Evolutionary conservation across 441 rosid genomes (phyloP).

Genomic region (Brassica hybrid): DNA sequence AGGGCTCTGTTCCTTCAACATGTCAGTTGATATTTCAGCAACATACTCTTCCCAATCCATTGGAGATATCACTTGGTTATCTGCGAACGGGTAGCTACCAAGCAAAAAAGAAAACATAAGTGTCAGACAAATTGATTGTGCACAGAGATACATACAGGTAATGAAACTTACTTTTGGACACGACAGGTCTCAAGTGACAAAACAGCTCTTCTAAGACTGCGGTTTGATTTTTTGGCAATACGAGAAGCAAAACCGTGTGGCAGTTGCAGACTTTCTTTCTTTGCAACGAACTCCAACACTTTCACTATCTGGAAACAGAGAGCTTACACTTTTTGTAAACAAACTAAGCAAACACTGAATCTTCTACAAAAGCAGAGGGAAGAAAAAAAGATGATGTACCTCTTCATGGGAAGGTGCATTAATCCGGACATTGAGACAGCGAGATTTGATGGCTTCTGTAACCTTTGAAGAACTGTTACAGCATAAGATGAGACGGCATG

Average conservation of each 20-base stretch:
- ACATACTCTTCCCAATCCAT: constrained; percentile 99
- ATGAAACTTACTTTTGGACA: constrained; percentile 81
- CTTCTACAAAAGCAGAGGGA: constrained; percentile 9
- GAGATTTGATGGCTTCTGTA: constrained; percentile 93
- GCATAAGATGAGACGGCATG: constrained; percentile 87
- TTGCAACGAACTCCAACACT: constrained; percentile 83
- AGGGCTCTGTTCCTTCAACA: constrained; percentile 96
- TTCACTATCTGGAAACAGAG: constrained; percentile 58
- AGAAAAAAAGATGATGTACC: constrained; percentile 49
- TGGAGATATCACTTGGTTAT: constrained; percentile 76
- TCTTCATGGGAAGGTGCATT: constrained; percentile 84
- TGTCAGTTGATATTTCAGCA: constrained; percentile 81
- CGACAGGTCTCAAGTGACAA: constrained; percentile 89
- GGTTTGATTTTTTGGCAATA: constrained; percentile 82
- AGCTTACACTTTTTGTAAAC: constrained; percentile 6
- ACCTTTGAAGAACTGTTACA: constrained; percentile 96
- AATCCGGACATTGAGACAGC: constrained; percentile 85
- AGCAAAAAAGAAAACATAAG: constrained; percentile 9
- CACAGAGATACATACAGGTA: constrained; percentile 10
- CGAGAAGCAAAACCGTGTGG: constrained; percentile 84
- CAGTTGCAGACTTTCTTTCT: constrained; percentile 82
- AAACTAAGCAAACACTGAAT: constrained; percentile 20
- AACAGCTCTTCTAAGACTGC: constrained; percentile 87
- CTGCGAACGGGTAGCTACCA: constrained; percentile 75
- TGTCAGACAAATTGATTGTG: background rate